Evolutionary conservation across 805 yeast genomes (phyloP).

Genomic region (Zygosaccharomyces bisporus): DNA sequence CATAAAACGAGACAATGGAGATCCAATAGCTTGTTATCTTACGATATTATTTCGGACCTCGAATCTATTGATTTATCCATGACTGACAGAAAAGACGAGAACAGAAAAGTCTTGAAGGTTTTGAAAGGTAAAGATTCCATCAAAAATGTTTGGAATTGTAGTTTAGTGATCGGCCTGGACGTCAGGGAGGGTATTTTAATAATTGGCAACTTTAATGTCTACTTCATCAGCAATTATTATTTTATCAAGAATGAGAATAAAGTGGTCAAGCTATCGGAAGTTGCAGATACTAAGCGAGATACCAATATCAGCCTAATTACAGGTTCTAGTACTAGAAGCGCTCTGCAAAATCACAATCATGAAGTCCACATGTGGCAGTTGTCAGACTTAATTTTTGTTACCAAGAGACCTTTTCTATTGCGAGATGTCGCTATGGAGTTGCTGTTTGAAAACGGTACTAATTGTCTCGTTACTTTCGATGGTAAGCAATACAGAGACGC

Average conservation of each 20-base stretch:
- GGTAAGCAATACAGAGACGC: slow-evolving; percentile 51
- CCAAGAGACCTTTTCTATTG: slow-evolving; percentile 70
- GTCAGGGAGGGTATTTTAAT: slow-evolving; percentile 73
- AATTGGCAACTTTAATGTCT: slow-evolving; percentile 59
- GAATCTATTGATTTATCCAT: slow-evolving; percentile 31
- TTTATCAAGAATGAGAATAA: slow-evolving; percentile 46
- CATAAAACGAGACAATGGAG: slow-evolving; percentile 15
- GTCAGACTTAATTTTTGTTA: slow-evolving; percentile 54
- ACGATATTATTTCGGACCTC: slow-evolving; percentile 45
- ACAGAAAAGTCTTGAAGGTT: slow-evolving; percentile 68
- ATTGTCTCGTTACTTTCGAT: slow-evolving; percentile 64
- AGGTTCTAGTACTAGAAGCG: slow-evolving; percentile 34
- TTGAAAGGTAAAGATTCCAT: slow-evolving; percentile 68
- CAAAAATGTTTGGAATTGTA: slow-evolving; percentile 67
- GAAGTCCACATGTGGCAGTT: slow-evolving; percentile 58
- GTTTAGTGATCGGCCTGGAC: slow-evolving; percentile 72
- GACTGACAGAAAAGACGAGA: slow-evolving; percentile 55
- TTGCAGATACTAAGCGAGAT: slow-evolving; percentile 59
- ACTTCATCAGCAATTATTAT: slow-evolving; percentile 66
- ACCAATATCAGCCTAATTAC: slow-evolving; percentile 63
- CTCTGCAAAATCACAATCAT: slow-evolving; percentile 33
- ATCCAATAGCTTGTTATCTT: slow-evolving; percentile 32
- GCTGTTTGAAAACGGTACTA: slow-evolving; percentile 69
- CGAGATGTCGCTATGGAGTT: slow-evolving; percentile 80
- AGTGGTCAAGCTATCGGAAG: slow-evolving; percentile 63